Percentiles rank a stretch among this genome's conserved stretches.
Conservation (phyloP, 441 rosid genomes). For the Flueggea neowawraea region DNA sequence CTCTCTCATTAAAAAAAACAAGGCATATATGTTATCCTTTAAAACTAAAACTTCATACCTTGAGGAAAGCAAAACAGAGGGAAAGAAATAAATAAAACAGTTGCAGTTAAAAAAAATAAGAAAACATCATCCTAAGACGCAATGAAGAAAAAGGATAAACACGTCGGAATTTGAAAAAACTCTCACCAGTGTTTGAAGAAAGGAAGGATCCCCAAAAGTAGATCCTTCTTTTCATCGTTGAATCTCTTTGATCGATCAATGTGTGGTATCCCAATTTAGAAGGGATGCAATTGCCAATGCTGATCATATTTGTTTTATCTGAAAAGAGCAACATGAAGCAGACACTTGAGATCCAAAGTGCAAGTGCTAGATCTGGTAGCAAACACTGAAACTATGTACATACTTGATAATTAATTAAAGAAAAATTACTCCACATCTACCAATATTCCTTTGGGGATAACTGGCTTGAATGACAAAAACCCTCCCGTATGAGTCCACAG, state of each 20-base stretch:
- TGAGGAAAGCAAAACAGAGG: too few species aligned
- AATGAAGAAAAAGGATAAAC: conserved; percentile 1
- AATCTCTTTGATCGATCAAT: too few species aligned
- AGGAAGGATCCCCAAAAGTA: too few species aligned
- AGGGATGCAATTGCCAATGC: conserved; percentile 90
- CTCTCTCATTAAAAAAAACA: too few species aligned
- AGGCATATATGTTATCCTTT: too few species aligned
- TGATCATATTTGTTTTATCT: conserved; percentile 92
- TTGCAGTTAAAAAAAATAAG: background rate
- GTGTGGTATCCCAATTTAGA: conserved; percentile 82
- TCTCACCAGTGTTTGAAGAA: conserved; percentile 94
- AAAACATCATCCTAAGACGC: background rate
- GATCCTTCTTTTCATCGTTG: too few species aligned
- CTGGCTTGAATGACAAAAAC: conserved; percentile 83
- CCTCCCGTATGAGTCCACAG: conserved; percentile 64
- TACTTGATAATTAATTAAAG: conserved; percentile 88
- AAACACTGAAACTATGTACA: conserved; percentile 16
- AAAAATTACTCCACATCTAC: conserved; percentile 89
- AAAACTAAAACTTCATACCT: too few species aligned
- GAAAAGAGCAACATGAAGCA: conserved; percentile 23
- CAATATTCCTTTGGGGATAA: conserved; percentile 80
- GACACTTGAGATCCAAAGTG: conserved; percentile 22
- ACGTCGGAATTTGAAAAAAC: conserved; percentile 7
- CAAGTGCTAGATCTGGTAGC: conserved; percentile 6
- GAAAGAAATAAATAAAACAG: background rate